These are phyloP conservation scores for Ceriops decandra DNA, from an alignment of 345 rosid genomes.

Conservation along the genomic window DNA sequence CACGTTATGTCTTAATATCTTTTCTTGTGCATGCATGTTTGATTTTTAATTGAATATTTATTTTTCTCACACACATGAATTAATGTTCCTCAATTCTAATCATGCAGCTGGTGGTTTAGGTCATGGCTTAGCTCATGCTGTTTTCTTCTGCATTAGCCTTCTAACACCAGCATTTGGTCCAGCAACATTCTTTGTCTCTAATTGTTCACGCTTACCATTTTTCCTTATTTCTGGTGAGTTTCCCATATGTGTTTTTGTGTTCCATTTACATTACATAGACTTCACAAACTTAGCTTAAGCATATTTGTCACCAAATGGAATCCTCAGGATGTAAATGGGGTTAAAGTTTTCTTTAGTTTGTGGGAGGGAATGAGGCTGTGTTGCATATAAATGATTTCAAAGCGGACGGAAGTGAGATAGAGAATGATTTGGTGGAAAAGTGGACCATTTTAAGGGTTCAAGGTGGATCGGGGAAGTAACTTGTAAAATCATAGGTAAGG, in stretches of 20 bases:
- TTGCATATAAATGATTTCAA: neutral
- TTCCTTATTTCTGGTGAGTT: constrained; percentile 90
- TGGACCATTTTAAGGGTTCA: neutral
- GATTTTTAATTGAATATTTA: neutral
- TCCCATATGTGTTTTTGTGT: neutral
- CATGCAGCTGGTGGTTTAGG: constrained; percentile 99
- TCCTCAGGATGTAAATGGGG: no score
- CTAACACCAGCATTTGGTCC: constrained; percentile 96
- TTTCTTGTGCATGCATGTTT: constrained; percentile 14
- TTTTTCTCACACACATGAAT: constrained; percentile 9
- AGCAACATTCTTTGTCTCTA: constrained; percentile 73
- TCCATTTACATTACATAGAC: neutral
- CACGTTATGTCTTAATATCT: neutral
- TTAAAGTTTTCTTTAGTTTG: neutral
- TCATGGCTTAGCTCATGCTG: constrained; percentile 97
- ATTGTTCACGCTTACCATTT: constrained; percentile 78
- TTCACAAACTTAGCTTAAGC: neutral
- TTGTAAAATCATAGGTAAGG: neutral
- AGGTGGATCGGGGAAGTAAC: no score
- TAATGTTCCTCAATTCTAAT: constrained; percentile 28
- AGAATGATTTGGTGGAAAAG: neutral
- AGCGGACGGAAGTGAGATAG: neutral
- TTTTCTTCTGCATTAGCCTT: constrained; percentile 92
- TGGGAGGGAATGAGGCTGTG: neutral
- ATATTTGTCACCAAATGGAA: neutral